Percentiles rank a stretch among this genome's conserved stretches.
Evolutionary conservation across 768 basidiomycete species (phyloP).

Genomic region (Collybiopsis confluens): DNA sequence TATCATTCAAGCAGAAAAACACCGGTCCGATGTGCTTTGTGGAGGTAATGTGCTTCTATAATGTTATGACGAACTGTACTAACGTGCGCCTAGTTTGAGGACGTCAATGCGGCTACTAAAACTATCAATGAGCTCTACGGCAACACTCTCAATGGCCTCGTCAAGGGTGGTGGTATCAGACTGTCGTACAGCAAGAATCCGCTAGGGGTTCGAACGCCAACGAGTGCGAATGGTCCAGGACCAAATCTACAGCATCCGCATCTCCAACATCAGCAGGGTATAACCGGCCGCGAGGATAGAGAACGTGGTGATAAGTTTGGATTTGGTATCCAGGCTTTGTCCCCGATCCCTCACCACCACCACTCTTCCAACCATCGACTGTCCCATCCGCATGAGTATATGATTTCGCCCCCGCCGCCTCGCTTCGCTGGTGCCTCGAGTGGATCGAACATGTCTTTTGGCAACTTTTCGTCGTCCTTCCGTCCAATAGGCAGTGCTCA

Average conservation of each 20-base stretch:
- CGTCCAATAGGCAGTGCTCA: not conserved
- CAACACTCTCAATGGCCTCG: conserved; percentile 81
- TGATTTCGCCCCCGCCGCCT: conserved; percentile 10
- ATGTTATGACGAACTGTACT: not conserved
- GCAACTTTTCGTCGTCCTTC: conserved; percentile 2
- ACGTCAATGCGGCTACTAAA: conserved; percentile 76
- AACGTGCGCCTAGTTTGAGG: conserved; percentile 66
- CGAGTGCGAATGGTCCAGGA: conserved; percentile 43
- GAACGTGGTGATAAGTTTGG: not conserved
- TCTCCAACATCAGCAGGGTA: conserved; percentile 15
- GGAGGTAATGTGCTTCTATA: conserved; percentile 54
- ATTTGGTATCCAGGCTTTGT: not conserved
- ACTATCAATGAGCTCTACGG: conserved; percentile 92
- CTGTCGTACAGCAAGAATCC: conserved; percentile 98
- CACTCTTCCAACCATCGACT: not conserved
- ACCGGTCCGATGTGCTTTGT: conserved; percentile 99
- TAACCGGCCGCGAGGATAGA: not conserved
- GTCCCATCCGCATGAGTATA: not conserved
- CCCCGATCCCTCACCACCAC: conserved; percentile 3
- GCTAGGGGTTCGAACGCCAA: conserved; percentile 84
- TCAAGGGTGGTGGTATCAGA: conserved; percentile 95
- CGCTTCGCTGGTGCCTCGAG: conserved; percentile 6
- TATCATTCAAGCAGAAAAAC: conserved; percentile 93
- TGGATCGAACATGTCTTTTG: not conserved
- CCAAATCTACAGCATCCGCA: conserved; percentile 41